A percentile compares a stretch with the other conserved stretches of the same genome.
These are phyloP conservation scores for Magnolia changhungtana DNA, from an alignment of 164 flowering plant species.

Conservation along the genomic window DNA sequence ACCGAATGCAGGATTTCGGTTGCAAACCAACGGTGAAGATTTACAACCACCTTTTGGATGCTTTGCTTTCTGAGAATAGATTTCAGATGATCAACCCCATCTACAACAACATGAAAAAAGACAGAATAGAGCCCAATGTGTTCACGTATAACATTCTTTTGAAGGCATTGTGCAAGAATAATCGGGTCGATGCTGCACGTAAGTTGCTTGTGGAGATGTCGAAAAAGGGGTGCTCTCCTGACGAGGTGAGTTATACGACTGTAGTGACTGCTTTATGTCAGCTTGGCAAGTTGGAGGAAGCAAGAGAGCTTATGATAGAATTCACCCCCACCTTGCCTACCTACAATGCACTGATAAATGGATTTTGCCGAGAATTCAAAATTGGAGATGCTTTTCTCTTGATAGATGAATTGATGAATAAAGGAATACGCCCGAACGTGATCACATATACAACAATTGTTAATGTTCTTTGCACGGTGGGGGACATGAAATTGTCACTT, in stretches of 20 bases:
- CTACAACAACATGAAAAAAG: conserved; percentile 72
- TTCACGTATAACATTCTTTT: conserved; percentile 77
- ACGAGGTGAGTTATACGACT: conserved; percentile 75
- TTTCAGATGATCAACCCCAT: conserved; percentile 65
- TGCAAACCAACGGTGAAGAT: conserved; percentile 66
- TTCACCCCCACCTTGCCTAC: conserved; percentile 52
- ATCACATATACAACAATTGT: conserved; percentile 63
- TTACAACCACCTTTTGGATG: conserved; percentile 77
- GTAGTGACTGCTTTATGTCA: conserved; percentile 64
- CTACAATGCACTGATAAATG: conserved; percentile 71
- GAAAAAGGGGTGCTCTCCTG: conserved; percentile 62
- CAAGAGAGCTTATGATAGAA: conserved; percentile 44
- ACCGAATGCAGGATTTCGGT: conserved; percentile 67
- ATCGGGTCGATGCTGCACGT: conserved; percentile 56
- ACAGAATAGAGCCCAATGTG: conserved; percentile 71
- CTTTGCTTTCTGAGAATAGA: conserved; percentile 61
- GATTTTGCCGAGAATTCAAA: conserved; percentile 40
- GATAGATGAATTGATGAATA: conserved; percentile 49
- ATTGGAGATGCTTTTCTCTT: conserved; percentile 47
- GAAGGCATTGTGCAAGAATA: conserved; percentile 83
- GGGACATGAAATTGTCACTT: conserved; percentile 42
- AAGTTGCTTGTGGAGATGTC: conserved; percentile 78
- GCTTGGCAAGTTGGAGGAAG: conserved; percentile 60
- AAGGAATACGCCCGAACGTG: conserved; percentile 59
- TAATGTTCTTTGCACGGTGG: conserved; percentile 44